These are phyloP conservation scores for Neolentinus lepideus DNA, from an alignment of 1,284 basidiomycete species.

Conservation along the genomic window DNA sequence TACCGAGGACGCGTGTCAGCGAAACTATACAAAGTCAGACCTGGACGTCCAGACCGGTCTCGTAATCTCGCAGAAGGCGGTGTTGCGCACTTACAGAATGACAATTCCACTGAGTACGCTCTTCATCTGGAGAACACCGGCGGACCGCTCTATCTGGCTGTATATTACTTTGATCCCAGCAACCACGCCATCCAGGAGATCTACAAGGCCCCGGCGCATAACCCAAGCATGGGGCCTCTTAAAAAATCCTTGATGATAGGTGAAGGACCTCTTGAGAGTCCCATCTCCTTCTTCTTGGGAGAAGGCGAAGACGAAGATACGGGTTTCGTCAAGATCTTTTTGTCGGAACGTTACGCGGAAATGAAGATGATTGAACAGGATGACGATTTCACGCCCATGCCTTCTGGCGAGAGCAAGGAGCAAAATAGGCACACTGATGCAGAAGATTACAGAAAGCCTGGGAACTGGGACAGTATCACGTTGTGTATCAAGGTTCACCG, in stretches of 20 bases:
- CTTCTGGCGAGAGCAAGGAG: background rate
- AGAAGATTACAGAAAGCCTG: background rate
- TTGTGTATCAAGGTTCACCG: background rate
- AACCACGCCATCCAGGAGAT: conserved; percentile 7
- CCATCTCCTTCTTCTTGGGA: conserved; percentile 6
- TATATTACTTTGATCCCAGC: conserved; percentile 11
- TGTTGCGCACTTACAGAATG: background rate
- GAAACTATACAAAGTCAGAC: background rate
- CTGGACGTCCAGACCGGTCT: background rate
- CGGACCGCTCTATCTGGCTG: conserved; percentile 4
- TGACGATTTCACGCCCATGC: background rate
- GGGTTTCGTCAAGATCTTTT: conserved; percentile 8
- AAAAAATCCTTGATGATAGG: conserved; percentile 4
- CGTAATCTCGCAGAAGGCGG: background rate
- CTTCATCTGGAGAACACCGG: conserved; percentile 1
- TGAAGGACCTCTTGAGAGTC: background rate
- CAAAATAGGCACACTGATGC: background rate
- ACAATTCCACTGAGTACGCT: background rate
- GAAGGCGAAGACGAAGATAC: conserved; percentile 3
- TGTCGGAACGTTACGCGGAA: conserved; percentile 6
- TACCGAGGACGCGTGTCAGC: background rate
- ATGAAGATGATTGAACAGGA: background rate
- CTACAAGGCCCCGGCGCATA: conserved; percentile 8
- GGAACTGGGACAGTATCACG: background rate
- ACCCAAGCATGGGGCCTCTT: conserved; percentile 2